Evolutionary conservation across 148 eudicot genomes (phyloP).

Genomic region (Silene latifolia): DNA sequence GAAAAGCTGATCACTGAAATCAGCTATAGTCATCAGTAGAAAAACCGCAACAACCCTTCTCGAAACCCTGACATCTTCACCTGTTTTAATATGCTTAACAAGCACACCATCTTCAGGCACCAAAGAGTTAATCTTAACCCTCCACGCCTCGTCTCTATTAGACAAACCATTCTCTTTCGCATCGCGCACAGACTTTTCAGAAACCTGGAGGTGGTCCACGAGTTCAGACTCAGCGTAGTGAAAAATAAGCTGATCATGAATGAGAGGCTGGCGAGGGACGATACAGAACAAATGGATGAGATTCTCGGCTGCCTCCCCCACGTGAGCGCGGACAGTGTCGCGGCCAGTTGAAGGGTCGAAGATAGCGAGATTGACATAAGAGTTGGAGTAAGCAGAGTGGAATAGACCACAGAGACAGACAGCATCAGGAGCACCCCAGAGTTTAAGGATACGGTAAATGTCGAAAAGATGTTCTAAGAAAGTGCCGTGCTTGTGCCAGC

Average conservation of each 20-base stretch:
- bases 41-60: conserved; percentile 66
- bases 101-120: conserved; percentile 58
- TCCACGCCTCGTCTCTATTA: conserved; percentile 46
- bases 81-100: conserved; percentile 75
- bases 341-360: conserved; percentile 81
- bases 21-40: conserved; percentile 85
- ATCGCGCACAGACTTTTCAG: background rate
- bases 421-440: conserved; percentile 54
- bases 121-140: conserved; percentile 54
- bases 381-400: conserved; percentile 97
- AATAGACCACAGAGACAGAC: conserved; percentile 83
- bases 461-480: conserved; percentile 77
- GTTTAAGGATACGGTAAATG: conserved; percentile 60
- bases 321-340: conserved; percentile 55
- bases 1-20: conserved; percentile 85
- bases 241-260: conserved; percentile 68
- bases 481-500: conserved; percentile 99
- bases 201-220: conserved; percentile 42
- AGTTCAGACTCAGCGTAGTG: conserved; percentile 61
- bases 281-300: conserved; percentile 78
- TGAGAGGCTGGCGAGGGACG: conserved; percentile 70
- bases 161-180: too few species aligned
- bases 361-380: conserved; percentile 94
- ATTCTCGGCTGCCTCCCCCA: conserved; percentile 61
- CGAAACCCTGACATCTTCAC: conserved; percentile 63